Conservation (phyloP, 768 basidiomycete species). For the Imleria badia region DNA sequence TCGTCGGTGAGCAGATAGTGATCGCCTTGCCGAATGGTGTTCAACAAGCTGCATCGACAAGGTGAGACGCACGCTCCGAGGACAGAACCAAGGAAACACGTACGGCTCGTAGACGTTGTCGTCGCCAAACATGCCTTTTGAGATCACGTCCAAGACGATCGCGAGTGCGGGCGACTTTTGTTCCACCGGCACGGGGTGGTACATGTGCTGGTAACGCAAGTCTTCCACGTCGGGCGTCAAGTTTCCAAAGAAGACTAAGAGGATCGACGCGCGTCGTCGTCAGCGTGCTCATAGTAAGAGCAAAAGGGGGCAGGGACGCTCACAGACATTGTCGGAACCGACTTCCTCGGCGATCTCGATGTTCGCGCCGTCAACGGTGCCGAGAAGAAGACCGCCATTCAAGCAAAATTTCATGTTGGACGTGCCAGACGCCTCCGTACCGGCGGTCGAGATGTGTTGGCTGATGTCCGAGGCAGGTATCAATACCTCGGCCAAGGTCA, state of each 20-base stretch:
- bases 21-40: conserved; percentile 74
- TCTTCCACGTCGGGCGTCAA: conserved; percentile 86
- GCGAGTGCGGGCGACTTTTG: conserved; percentile 83
- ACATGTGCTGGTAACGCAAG: conserved; percentile 81
- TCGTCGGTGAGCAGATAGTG: conserved; percentile 87
- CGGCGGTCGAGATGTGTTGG: conserved; percentile 97
- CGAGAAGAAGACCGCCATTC: conserved; percentile 86
- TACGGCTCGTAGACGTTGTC: conserved; percentile 81
- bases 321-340: conserved; percentile 89
- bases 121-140: conserved; percentile 80
- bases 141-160: conserved; percentile 72
- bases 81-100: conserved; percentile 25
- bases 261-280: background rate
- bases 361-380: conserved; percentile 94
- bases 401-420: conserved; percentile 90
- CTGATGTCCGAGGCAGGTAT: conserved; percentile 93
- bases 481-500: conserved; percentile 77
- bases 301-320: background rate
- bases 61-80: conserved; percentile 14
- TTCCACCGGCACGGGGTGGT: conserved; percentile 78
- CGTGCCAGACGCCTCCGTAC: conserved; percentile 84
- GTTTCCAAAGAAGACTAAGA: conserved; percentile 86
- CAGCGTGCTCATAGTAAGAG: background rate
- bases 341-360: conserved; percentile 97
- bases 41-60: conserved; percentile 51